Conservation (phyloP, 169 alveolate genomes). For the Sarcocystis neurona region DNA sequence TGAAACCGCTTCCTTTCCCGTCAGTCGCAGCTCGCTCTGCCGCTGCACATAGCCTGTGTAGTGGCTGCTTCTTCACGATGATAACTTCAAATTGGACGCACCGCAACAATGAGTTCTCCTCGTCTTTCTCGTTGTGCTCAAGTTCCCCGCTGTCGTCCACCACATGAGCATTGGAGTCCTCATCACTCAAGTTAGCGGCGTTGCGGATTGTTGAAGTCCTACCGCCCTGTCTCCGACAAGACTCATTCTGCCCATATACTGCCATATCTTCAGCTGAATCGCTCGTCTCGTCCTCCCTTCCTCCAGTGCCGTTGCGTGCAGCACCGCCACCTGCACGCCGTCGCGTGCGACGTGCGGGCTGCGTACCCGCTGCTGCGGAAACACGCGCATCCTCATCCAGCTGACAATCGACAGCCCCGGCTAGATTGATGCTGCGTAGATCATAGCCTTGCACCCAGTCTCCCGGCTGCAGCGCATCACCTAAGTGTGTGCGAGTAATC, state of each 20-base stretch:
- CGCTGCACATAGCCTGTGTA: neutral
- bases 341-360: neutral
- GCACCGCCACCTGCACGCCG: neutral
- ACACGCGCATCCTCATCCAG: constrained; percentile 3
- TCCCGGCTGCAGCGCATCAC: constrained; percentile 44
- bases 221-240: no score
- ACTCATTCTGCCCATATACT: no score
- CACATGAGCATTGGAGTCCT: neutral
- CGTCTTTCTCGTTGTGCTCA: neutral
- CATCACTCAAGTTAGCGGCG: no score
- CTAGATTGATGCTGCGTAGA: constrained; percentile 56
- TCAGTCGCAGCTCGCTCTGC: neutral
- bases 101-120: neutral
- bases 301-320: neutral
- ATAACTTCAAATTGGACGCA: constrained; percentile 13
- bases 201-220: no score
- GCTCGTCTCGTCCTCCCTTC: neutral
- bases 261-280: neutral
- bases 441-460: constrained; percentile 59
- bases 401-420: constrained; percentile 56
- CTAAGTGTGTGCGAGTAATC: constrained; percentile 35
- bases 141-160: neutral
- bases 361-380: neutral
- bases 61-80: constrained; percentile 7
- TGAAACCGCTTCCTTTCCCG: neutral